Evolutionary conservation across 176 grass and related monocot genomes (phyloP).

Genomic region (Triticum aestivum): DNA sequence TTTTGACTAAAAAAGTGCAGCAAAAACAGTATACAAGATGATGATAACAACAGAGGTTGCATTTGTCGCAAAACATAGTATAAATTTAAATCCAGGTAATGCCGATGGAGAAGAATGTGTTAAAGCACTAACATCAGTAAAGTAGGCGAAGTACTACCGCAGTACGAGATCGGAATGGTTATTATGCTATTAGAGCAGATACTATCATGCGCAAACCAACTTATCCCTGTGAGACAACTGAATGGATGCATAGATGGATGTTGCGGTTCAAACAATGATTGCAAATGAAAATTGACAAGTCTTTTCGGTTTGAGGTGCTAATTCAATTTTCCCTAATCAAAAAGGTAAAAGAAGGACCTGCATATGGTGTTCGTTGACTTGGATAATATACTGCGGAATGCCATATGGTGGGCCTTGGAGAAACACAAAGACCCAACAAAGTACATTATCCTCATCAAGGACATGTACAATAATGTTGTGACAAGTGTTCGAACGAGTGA

Average conservation of each 20-base stretch:
- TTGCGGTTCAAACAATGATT: background rate
- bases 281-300: background rate
- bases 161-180: background rate
- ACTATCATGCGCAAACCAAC: slow-evolving; percentile 2
- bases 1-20: background rate
- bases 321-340: background rate
- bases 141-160: background rate
- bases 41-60: background rate
- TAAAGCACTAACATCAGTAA: background rate
- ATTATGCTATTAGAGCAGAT: background rate
- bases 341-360: no score
- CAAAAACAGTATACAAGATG: background rate
- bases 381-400: no score
- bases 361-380: no score
- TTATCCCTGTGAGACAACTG: background rate
- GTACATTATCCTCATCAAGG: no score
- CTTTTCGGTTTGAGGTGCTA: background rate
- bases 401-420: no score
- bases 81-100: background rate
- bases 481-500: no score
- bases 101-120: background rate
- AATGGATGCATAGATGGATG: background rate
- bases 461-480: no score
- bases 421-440: no score
- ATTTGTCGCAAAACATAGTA: background rate